phyloP scores from a whole-genome alignment of 2,329 filamentous ascomycete species.

The Akanthomyces dipterigenus region DNA sequence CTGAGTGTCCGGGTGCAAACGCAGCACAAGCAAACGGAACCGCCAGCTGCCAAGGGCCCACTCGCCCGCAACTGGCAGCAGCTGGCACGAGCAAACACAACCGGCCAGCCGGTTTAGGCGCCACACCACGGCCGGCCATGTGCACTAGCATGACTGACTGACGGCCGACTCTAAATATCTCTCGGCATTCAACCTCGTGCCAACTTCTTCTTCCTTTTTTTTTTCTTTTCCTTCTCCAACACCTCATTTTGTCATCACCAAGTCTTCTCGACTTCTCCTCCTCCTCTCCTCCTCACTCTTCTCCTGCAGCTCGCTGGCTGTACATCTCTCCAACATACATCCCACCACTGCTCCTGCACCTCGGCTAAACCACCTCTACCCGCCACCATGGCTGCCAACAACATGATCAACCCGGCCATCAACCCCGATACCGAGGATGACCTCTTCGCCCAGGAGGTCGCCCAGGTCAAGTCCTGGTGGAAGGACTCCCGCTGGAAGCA shows the following conservation, averaged over 20 bases:
- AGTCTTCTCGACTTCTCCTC: background rate
- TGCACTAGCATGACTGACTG: conserved; percentile 7
- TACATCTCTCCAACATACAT: background rate
- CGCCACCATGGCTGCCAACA: conserved; percentile 51
- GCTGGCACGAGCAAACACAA: conserved; percentile 10
- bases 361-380: conserved; percentile 10
- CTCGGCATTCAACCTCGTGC: conserved; percentile 10
- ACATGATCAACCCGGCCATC: conserved; percentile 53
- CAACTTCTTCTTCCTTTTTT: conserved; percentile 13
- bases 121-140: background rate
- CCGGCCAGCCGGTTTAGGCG: conserved; percentile 7
- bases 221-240: conserved; percentile 14
- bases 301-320: background rate
- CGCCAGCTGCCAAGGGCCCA: background rate
- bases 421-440: conserved; percentile 54
- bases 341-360: conserved; percentile 2
- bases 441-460: conserved; percentile 74
- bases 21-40: background rate
- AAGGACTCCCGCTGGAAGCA: conserved; percentile 82
- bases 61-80: conserved; percentile 5
- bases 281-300: background rate
- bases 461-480: conserved; percentile 93
- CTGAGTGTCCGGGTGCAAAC: background rate
- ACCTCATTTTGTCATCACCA: conserved; percentile 8
- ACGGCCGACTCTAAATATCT: conserved; percentile 17